These are phyloP conservation scores for Podila horticola DNA, from an alignment of 192 early-diverging fungal species.

Conservation along the genomic window DNA sequence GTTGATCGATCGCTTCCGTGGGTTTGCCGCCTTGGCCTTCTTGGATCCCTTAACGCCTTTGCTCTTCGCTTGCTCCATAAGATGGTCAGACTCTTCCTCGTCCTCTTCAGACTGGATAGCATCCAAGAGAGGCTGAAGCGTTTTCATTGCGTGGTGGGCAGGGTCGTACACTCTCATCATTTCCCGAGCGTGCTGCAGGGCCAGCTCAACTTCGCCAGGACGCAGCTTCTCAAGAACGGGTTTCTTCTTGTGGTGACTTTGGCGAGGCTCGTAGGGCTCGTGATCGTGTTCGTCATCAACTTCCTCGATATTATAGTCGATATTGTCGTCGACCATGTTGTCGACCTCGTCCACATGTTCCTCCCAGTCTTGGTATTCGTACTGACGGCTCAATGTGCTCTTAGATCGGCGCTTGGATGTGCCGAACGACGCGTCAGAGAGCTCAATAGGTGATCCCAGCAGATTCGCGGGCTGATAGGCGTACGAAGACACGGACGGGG, in stretches of 20 bases:
- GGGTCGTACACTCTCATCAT: constrained; percentile 22
- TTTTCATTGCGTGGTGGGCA: background rate
- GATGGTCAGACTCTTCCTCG: constrained; percentile 1
- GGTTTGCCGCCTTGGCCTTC: background rate
- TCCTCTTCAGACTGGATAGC: constrained; percentile 10
- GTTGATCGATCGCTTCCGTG: background rate
- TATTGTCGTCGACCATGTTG: constrained; percentile 4
- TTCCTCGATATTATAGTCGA: constrained; percentile 1
- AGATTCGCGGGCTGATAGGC: background rate
- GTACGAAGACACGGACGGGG: background rate
- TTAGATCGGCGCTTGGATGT: constrained; percentile 1
- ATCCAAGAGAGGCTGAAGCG: background rate
- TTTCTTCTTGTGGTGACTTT: background rate
- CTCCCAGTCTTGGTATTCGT: background rate
- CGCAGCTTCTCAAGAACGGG: constrained; percentile 26
- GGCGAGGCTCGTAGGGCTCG: background rate
- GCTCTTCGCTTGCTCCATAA: constrained; percentile 6
- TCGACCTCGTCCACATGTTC: background rate
- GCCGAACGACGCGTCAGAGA: constrained; percentile 1
- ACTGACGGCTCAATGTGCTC: background rate
- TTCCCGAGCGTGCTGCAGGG: constrained; percentile 32
- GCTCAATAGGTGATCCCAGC: constrained; percentile 19
- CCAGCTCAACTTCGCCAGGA: constrained; percentile 26
- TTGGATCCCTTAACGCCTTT: background rate
- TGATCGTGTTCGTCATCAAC: constrained; percentile 4